phyloP scores from a whole-genome alignment of 768 basidiomycete species.

The Neoboletus brunneissimus region DNA sequence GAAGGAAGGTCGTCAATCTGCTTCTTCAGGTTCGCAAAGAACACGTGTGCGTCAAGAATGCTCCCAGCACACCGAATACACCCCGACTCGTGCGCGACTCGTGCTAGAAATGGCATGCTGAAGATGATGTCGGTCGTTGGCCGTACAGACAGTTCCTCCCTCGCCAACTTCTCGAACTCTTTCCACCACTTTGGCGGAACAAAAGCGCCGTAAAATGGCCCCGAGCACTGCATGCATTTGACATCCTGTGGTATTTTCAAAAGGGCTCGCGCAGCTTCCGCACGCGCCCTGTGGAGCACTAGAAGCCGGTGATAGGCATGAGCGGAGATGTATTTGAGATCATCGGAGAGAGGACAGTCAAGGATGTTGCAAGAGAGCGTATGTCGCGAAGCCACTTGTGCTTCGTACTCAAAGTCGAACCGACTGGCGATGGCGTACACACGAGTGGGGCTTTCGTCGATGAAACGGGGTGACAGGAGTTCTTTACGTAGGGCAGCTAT shows the following conservation, averaged over 20 bases:
- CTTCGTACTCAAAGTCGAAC: constrained; percentile 62
- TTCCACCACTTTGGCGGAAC: constrained; percentile 68
- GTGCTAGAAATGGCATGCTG: constrained; percentile 54
- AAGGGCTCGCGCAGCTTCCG: constrained; percentile 45
- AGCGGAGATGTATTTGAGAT: constrained; percentile 65
- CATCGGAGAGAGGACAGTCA: constrained; percentile 56
- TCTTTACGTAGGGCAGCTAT: constrained; percentile 47
- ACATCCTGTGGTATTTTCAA: constrained; percentile 46
- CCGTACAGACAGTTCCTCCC: constrained; percentile 51
- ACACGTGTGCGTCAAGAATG: constrained; percentile 58
- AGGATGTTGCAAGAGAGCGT: constrained; percentile 55
- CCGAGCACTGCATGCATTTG: constrained; percentile 70
- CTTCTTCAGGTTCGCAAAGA: constrained; percentile 51
- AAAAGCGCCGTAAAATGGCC: constrained; percentile 42
- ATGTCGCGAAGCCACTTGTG: constrained; percentile 54
- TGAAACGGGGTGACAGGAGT: constrained; percentile 50
- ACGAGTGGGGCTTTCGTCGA: constrained; percentile 48
- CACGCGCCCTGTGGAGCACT: constrained; percentile 54
- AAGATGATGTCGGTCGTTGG: constrained; percentile 63
- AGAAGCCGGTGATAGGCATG: constrained; percentile 65
- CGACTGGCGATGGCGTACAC: constrained; percentile 72
- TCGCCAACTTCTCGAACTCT: constrained; percentile 55
- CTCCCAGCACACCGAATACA: constrained; percentile 67
- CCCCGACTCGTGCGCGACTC: constrained; percentile 46
- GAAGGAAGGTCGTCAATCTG: constrained; percentile 53